Evolutionary conservation across 331 rosid species (phyloP).

Genomic region (Ulmus americana): DNA sequence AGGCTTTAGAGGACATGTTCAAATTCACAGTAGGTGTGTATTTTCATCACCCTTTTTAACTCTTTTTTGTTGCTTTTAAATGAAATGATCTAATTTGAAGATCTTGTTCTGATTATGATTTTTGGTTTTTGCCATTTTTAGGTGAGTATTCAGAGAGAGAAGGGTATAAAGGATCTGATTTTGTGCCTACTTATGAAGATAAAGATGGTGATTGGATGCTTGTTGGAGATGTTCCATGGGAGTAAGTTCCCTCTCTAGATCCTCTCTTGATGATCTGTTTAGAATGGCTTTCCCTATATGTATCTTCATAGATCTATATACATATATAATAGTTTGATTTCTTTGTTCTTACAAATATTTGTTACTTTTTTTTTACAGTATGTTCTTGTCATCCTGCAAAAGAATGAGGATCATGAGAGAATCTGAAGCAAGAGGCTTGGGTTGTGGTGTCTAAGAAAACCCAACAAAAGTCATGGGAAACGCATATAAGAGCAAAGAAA

Average conservation of each 20-base stretch:
- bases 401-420: slow-evolving; percentile 90
- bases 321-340: neutral
- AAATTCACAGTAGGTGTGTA: slow-evolving; percentile 64
- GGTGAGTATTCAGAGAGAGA: slow-evolving; percentile 85
- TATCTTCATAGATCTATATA: neutral
- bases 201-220: slow-evolving; percentile 97
- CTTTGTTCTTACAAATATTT: slow-evolving; percentile 19
- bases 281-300: too few species aligned
- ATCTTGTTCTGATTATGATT: slow-evolving; percentile 11
- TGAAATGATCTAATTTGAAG: neutral
- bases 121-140: slow-evolving; percentile 13
- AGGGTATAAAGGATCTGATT: slow-evolving; percentile 81
- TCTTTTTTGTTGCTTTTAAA: neutral
- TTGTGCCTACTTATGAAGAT: slow-evolving; percentile 82
- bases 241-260: slow-evolving; percentile 46
- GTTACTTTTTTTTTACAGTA: slow-evolving; percentile 36
- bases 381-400: slow-evolving; percentile 92
- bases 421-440: slow-evolving; percentile 80
- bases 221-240: slow-evolving; percentile 98
- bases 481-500: slow-evolving; percentile 15
- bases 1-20: slow-evolving; percentile 76
- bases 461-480: slow-evolving; percentile 6
- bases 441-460: slow-evolving; percentile 53
- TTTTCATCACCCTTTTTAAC: neutral
- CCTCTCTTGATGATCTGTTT: neutral